Percentiles rank a stretch among this genome's conserved stretches.
Evolutionary conservation across 345 rosid genomes (phyloP).

Genomic region (Camelina laxa): DNA sequence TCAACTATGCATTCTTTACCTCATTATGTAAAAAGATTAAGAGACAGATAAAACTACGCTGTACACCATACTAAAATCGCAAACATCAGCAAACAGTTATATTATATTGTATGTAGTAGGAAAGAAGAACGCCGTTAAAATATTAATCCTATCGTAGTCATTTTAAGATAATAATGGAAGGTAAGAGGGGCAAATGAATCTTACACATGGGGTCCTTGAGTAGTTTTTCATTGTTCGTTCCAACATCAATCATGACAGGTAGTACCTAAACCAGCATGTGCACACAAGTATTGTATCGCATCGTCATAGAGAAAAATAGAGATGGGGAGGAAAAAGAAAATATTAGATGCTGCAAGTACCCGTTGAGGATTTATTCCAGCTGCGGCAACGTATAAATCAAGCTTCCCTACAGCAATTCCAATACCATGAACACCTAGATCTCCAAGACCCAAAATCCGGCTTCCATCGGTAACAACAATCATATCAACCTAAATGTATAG

Average conservation of each 20-base stretch:
- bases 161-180: background rate
- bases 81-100: constrained; percentile 32
- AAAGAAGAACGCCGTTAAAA: background rate
- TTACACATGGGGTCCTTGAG: constrained; percentile 84
- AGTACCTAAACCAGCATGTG: constrained; percentile 67
- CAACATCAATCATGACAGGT: constrained; percentile 99
- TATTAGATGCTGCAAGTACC: constrained; percentile 49
- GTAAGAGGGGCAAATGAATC: constrained; percentile 43
- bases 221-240: constrained; percentile 94
- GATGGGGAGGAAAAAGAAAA: background rate
- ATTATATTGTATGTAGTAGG: constrained; percentile 8
- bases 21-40: background rate
- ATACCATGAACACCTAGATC: constrained; percentile 98
- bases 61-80: constrained; percentile 18
- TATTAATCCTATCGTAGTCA: background rate
- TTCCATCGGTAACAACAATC: constrained; percentile 99
- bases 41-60: background rate
- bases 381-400: constrained; percentile 96
- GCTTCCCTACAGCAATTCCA: constrained; percentile 94
- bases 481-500: constrained; percentile 79
- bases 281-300: constrained; percentile 21
- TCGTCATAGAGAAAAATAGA: constrained; percentile 8
- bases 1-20: background rate
- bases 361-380: constrained; percentile 99
- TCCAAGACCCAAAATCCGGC: constrained; percentile 98